A percentile compares a stretch with the other conserved stretches of the same genome.
Conservation (phyloP, 1,139 yeast species). For the Taphrina confusa region DNA sequence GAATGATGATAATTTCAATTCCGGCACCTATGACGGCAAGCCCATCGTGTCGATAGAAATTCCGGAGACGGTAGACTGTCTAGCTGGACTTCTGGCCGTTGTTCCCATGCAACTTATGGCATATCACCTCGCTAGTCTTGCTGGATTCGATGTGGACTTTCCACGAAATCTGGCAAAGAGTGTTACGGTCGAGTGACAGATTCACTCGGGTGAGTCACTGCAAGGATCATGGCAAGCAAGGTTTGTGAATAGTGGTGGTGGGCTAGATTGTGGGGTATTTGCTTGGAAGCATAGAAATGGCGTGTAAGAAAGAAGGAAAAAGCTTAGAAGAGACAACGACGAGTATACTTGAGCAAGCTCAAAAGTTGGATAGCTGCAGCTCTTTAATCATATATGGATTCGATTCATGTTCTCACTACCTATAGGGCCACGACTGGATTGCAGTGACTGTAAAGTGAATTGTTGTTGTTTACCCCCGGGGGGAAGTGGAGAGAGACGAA, state of each 20-base stretch:
- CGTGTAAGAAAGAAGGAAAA: too few relatives aligned
- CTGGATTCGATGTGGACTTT: slow-evolving; percentile 96
- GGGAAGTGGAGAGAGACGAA: background rate
- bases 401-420: too few relatives aligned
- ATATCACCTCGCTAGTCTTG: slow-evolving; percentile 93
- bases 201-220: background rate
- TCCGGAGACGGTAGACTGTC: slow-evolving; percentile 93
- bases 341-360: too few relatives aligned
- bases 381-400: too few relatives aligned
- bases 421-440: too few relatives aligned
- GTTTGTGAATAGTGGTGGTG: background rate
- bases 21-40: slow-evolving; percentile 45
- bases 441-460: too few relatives aligned
- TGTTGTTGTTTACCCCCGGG: too few relatives aligned
- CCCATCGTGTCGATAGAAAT: slow-evolving; percentile 65
- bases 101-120: slow-evolving; percentile 94
- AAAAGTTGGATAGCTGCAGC: too few relatives aligned
- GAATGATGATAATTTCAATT: slow-evolving; percentile 60
- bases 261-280: too few relatives aligned
- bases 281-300: too few relatives aligned
- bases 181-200: slow-evolving; percentile 78
- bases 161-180: slow-evolving; percentile 98
- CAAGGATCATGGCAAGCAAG: too few relatives aligned
- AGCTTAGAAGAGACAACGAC: too few relatives aligned
- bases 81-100: slow-evolving; percentile 93